phyloP scores from a whole-genome alignment of 345 rosid species.

The Eucalyptus albens region DNA sequence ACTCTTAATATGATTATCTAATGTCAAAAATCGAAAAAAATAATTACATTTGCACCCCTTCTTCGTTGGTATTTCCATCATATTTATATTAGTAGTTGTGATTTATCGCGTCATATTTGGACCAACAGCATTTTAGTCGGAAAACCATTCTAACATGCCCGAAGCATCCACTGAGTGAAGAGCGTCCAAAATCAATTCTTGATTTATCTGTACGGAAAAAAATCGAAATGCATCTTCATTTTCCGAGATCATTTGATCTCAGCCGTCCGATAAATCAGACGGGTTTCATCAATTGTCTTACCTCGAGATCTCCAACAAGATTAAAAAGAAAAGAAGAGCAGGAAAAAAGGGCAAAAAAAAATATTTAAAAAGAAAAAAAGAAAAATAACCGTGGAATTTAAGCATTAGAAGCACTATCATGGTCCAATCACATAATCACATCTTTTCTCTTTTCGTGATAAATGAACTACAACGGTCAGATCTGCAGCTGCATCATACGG shows the following conservation, averaged over 20 bases:
- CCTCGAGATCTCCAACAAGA: neutral
- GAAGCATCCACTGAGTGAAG: neutral
- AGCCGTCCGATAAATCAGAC: neutral
- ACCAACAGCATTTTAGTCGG: neutral
- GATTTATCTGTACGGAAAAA: neutral
- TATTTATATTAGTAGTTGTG: neutral
- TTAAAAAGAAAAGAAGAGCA: neutral
- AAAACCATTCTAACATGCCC: neutral
- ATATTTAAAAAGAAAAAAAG: neutral
- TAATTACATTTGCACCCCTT: neutral
- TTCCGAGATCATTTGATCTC: neutral
- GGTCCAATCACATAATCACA: neutral
- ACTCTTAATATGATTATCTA: too few species aligned
- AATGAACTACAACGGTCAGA: neutral
- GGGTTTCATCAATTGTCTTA: neutral
- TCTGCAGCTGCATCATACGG: conserved; percentile 61
- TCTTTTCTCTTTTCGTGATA: neutral
- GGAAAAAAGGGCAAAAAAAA: neutral
- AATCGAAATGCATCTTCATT: neutral
- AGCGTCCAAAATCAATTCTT: neutral
- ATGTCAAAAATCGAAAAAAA: too few species aligned
- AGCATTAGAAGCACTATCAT: neutral
- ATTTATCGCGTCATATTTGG: neutral
- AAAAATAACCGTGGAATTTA: neutral
- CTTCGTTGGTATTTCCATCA: neutral